Conservation (phyloP, 768 basidiomycete genomes). For the Terana coerulea region DNA sequence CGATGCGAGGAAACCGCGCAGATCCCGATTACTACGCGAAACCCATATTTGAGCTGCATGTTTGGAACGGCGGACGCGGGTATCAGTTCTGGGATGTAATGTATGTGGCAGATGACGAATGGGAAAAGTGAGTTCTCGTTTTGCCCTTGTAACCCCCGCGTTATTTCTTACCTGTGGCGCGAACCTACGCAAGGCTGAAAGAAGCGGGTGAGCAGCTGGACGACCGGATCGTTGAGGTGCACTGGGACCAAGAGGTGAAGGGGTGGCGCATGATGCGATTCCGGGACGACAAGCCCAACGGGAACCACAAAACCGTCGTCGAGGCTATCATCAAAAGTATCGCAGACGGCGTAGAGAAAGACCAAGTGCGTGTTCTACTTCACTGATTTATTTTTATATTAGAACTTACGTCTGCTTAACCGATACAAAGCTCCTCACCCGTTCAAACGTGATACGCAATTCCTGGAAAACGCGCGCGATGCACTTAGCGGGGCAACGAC, state of each 20-base stretch:
- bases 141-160: conserved; percentile 4
- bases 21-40: conserved; percentile 81
- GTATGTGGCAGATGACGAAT: conserved; percentile 84
- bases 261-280: conserved; percentile 92
- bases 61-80: conserved; percentile 74
- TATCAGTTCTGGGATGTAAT: conserved; percentile 88
- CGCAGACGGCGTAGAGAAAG: conserved; percentile 89
- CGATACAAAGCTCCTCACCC: conserved; percentile 55
- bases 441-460: conserved; percentile 58
- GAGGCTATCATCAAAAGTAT: conserved; percentile 90
- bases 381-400: conserved; percentile 13
- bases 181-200: conserved; percentile 61
- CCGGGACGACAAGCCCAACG: conserved; percentile 89
- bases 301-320: conserved; percentile 83
- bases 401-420: no score
- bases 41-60: conserved; percentile 79
- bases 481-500: conserved; percentile 23
- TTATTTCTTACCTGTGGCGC: neutral
- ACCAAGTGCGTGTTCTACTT: conserved; percentile 48
- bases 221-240: conserved; percentile 91
- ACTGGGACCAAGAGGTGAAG: conserved; percentile 69
- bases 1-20: conserved; percentile 43
- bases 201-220: conserved; percentile 81
- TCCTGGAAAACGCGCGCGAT: conserved; percentile 69
- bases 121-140: conserved; percentile 88